Evolutionary conservation across 2,329 filamentous ascomycete species (phyloP), one percentile per base, ranked within the genome.

Genomic region (Penicillium janthinellum): DNA sequence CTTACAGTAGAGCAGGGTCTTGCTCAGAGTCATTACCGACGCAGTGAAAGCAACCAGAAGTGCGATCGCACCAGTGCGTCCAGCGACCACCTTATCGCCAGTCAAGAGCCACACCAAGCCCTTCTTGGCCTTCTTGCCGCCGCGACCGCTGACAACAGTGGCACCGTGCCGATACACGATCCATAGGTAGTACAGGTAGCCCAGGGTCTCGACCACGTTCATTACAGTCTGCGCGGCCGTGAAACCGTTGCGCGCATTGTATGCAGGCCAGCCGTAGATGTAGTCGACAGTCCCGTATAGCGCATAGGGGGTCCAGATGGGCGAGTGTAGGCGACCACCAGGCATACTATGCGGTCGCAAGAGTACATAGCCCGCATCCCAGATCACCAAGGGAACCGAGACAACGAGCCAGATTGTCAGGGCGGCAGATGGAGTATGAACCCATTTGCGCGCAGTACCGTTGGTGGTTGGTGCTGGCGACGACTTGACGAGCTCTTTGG

Each of bases 321-420:
- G 90, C 67, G 79, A 83, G 78, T 96, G 90, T 54, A 89, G 79
- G 49, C 76, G 77, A 15, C 92, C 92, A 66, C 91, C 90, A 0
- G 88, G 86, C 90, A 96, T 95, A 58, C 87, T 90, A 75, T 88
- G 85, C 34, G 92, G 92, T 20, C 92, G 90, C 56, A 90, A 79
- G 49, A 96, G 81, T 41, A 96, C 86, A 79, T 96, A 96, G 59
- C 81, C 80, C 34, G 85, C 85, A 78, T 96, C 92, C 92, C 92
- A 96, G 53, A 86, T 71, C 51, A 96, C 91, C 61, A 96, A 83
- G 1, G 90, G 91, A 15, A 95, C 78, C 20, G 90, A 92, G 62
- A 94, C 64, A 59, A 83, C 76, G 28, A 96, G 82, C 92, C 92
- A 96, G 64, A 87, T 66, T 45, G 91, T 82, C 22, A 85, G 80